These are phyloP conservation scores for Penicillium coffeae DNA, from an alignment of 495 filamentous ascomycete species.

Conservation along the genomic window DNA sequence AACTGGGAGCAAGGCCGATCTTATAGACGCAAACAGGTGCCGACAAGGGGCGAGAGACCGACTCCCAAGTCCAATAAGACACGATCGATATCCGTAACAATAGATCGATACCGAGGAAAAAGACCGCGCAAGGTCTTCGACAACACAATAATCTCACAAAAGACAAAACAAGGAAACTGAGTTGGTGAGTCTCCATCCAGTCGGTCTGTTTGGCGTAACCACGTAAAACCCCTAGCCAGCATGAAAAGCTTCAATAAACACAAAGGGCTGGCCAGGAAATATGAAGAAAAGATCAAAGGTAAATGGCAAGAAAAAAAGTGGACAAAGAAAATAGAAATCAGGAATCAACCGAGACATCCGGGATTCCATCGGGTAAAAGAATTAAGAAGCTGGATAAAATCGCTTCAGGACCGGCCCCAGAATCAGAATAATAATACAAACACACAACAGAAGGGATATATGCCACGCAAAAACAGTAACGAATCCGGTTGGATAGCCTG, in stretches of 20 bases:
- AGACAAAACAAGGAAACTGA: conserved; percentile 18
- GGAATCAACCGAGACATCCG: neutral
- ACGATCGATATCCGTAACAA: conserved; percentile 20
- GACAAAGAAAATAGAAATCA: conserved; percentile 8
- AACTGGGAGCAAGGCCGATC: conserved; percentile 6
- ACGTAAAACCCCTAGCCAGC: conserved; percentile 18
- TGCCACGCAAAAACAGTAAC: conserved; percentile 27
- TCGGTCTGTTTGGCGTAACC: conserved; percentile 42
- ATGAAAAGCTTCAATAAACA: conserved; percentile 13
- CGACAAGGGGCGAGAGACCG: conserved; percentile 16
- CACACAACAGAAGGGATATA: conserved; percentile 28
- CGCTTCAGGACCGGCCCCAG: conserved; percentile 32
- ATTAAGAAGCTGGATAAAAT: conserved; percentile 16
- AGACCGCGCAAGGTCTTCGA: conserved; percentile 9
- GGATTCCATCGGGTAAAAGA: conserved; percentile 9
- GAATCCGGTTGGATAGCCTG: conserved; percentile 17
- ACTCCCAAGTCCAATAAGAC: conserved; percentile 16
- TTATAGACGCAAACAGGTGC: conserved; percentile 14
- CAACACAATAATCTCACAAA: conserved; percentile 24
- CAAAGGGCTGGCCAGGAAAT: conserved; percentile 20
- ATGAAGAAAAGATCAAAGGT: conserved; percentile 21
- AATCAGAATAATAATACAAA: conserved; percentile 30
- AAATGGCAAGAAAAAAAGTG: conserved; percentile 15
- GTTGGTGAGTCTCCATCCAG: conserved; percentile 29
- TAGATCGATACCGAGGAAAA: conserved; percentile 10